Evolutionary conservation across 768 basidiomycete genomes (phyloP).

Genomic region (Kwoniella sp.): DNA sequence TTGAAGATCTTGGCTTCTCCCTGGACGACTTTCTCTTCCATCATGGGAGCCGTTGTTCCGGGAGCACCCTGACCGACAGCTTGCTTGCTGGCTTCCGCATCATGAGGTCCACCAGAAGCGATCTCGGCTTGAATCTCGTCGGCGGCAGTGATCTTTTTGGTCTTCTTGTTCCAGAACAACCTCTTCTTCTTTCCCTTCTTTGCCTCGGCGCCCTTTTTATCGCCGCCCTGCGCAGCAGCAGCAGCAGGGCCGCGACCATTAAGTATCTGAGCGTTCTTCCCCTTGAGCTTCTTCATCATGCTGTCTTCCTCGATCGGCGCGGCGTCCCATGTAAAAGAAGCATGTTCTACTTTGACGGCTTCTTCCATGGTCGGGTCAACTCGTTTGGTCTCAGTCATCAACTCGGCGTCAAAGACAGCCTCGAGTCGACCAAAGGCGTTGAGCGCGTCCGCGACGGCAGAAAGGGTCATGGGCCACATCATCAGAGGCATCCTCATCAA

Average conservation of each 20-base stretch:
- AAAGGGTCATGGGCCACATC: slow-evolving; percentile 63
- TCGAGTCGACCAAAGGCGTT: slow-evolving; percentile 77
- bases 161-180: slow-evolving; percentile 44
- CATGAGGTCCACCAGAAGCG: slow-evolving; percentile 23
- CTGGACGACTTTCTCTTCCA: slow-evolving; percentile 21
- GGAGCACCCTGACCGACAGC: slow-evolving; percentile 33
- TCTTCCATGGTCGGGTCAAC: slow-evolving; percentile 63
- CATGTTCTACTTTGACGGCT: slow-evolving; percentile 70
- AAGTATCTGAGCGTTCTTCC: slow-evolving; percentile 34
- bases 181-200: slow-evolving; percentile 29
- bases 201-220: slow-evolving; percentile 11
- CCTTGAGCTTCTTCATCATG: slow-evolving; percentile 37
- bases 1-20: slow-evolving; percentile 61
- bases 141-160: slow-evolving; percentile 42
- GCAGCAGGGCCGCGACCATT: slow-evolving; percentile 10
- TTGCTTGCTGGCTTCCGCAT: slow-evolving; percentile 38
- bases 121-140: slow-evolving; percentile 45
- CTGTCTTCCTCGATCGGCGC: slow-evolving; percentile 57
- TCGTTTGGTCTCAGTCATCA: slow-evolving; percentile 64
- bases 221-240: background rate
- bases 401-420: slow-evolving; percentile 82
- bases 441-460: slow-evolving; percentile 77
- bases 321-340: slow-evolving; percentile 84
- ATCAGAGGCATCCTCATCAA: slow-evolving; percentile 78
- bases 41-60: slow-evolving; percentile 15